phyloP scores from a whole-genome alignment of 768 basidiomycete genomes.

The Strobilomyces dryophilus region DNA sequence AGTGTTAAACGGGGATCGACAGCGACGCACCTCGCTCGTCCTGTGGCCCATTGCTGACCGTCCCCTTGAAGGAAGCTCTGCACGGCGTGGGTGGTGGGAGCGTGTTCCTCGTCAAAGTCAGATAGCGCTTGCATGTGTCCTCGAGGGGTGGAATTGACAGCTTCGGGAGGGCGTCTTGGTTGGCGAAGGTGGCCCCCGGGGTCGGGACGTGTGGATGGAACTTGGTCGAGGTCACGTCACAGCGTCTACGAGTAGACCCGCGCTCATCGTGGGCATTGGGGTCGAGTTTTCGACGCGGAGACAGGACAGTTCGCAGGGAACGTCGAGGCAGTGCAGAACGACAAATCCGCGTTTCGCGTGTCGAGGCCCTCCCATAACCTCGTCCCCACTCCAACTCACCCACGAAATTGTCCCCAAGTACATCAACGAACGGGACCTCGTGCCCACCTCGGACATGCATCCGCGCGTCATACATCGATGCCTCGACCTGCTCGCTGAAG shows the following conservation, averaged over 20 bases:
- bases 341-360: conserved; percentile 44
- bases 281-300: conserved; percentile 55
- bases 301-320: conserved; percentile 59
- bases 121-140: conserved; percentile 80
- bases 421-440: conserved; percentile 52
- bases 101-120: conserved; percentile 69
- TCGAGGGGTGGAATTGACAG: conserved; percentile 87
- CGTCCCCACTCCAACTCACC: neutral
- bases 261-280: conserved; percentile 56
- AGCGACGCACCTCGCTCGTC: no score
- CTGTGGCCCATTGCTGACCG: conserved; percentile 71
- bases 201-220: conserved; percentile 9
- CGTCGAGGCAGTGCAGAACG: conserved; percentile 33
- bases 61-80: conserved; percentile 74
- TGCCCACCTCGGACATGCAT: conserved; percentile 37
- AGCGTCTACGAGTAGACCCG: conserved; percentile 7
- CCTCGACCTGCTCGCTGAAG: conserved; percentile 30
- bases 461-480: conserved; percentile 37
- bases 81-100: conserved; percentile 67
- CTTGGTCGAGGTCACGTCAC: conserved; percentile 20
- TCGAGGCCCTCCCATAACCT: conserved; percentile 20
- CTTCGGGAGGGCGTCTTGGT: conserved; percentile 73
- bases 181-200: conserved; percentile 45
- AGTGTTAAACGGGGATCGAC: no score
- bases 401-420: conserved; percentile 66